Evolutionary conservation across 2,329 filamentous ascomycete species (phyloP), one percentile per base, ranked within the genome.

Genomic region (Myriosclerotinia scirpicola): DNA sequence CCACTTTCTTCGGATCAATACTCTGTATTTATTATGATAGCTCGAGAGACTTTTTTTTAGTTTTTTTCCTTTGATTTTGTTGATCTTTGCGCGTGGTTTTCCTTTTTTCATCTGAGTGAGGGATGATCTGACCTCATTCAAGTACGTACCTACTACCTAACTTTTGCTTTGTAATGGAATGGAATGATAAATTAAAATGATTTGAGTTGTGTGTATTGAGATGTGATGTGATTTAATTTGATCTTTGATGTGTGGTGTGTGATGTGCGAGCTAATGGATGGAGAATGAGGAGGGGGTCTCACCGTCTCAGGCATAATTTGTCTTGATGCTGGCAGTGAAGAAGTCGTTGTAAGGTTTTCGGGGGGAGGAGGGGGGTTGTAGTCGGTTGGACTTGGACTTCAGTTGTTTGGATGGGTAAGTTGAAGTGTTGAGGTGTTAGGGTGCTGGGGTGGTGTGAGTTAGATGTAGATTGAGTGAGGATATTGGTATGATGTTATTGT

Each of bases 21-120:
- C 44, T 66, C 46, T 66, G 64, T 66, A 66, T 66, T 66, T 66
- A 66, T 66, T 66, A 66, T 62, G 64, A 66, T 66, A 46, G 64
- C 56, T 65, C 26, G 38, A 48, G 42, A 59, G 38, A 54, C 46
- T 63, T 42, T 63, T 54, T 50, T 61, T 15, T 40, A 8, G 42
- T 42, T 26, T 55, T 58, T 44, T 44, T 42, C 22, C n/a, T 40
- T 62, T 54, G 34, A 30, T 26, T 54, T 62, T 62, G n/a, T 40
- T 62, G 34, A 52, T 62, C 12, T 62, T 50, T 38, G 46, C 36
- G 46, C 5, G 46, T 54, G 46, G 59, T 54, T 50, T 38, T 62
- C 12, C 11, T 7, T 30, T 38, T 54, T 17, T 38, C 6, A 15
- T 3, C 14, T 22, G n/a, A 26, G 42, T 34, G 46, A 11, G 46